Evolutionary conservation across 2,329 filamentous ascomycete genomes (phyloP).

Genomic region (Calycina herbarum): DNA sequence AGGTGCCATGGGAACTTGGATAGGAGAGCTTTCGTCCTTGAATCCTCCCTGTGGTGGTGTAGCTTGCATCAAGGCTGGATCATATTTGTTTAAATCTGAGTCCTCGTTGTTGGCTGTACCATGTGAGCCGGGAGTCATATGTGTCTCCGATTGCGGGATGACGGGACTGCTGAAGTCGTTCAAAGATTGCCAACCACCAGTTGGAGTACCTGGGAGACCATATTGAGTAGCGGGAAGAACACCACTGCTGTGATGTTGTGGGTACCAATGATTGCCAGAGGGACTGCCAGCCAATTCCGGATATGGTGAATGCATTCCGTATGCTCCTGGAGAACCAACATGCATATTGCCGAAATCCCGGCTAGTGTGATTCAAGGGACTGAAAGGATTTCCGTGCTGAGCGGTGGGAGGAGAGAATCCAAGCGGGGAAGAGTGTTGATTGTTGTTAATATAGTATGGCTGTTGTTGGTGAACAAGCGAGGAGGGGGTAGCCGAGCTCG

Average conservation of each 20-base stretch:
- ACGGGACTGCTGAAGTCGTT: neutral
- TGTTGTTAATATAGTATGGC: neutral
- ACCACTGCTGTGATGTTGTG: neutral
- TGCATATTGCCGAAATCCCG: neutral
- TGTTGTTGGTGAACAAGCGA: neutral
- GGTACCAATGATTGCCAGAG: neutral
- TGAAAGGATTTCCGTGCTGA: neutral
- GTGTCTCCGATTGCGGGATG: neutral
- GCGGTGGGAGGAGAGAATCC: neutral
- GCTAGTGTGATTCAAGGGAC: neutral
- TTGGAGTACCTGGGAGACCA: neutral
- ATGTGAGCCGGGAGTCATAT: neutral
- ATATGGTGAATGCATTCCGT: neutral
- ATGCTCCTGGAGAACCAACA: neutral
- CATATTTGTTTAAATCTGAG: neutral
- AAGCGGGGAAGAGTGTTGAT: neutral
- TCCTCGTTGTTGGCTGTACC: neutral
- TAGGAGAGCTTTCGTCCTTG: neutral
- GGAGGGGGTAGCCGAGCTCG: neutral
- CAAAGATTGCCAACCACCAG: constrained; percentile 3
- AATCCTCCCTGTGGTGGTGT: neutral
- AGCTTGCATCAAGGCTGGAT: neutral
- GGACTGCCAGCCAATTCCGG: neutral
- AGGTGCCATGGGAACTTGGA: neutral
- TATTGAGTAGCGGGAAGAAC: neutral